These are phyloP conservation scores for Spathaspora boniae DNA, from an alignment of 805 yeast species.

Conservation along the genomic window DNA sequence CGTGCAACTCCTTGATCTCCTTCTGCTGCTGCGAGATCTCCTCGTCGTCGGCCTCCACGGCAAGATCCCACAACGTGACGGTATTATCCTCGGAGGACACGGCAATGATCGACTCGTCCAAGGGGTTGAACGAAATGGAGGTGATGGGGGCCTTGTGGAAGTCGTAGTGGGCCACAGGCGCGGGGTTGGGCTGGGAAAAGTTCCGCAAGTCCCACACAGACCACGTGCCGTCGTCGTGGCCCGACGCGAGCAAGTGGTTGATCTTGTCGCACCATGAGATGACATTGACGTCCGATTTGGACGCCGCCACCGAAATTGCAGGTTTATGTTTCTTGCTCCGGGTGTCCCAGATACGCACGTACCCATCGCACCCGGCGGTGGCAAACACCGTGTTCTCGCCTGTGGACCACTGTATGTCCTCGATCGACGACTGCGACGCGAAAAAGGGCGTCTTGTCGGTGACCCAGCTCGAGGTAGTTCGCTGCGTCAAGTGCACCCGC, in stretches of 20 bases:
- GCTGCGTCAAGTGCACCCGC: slow-evolving; percentile 69
- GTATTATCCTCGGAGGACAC: slow-evolving; percentile 96
- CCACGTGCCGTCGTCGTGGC: slow-evolving; percentile 97
- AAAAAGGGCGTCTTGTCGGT: slow-evolving; percentile 82
- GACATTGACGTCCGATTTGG: slow-evolving; percentile 84
- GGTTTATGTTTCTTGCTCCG: slow-evolving; percentile 90
- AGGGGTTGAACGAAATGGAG: slow-evolving; percentile 89
- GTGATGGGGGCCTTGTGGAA: slow-evolving; percentile 95
- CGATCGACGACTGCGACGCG: slow-evolving; percentile 73
- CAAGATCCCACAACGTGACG: slow-evolving; percentile 95
- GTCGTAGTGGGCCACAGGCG: slow-evolving; percentile 91
- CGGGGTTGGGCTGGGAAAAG: slow-evolving; percentile 55
- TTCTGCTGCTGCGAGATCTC: slow-evolving; percentile 84
- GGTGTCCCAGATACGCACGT: slow-evolving; percentile 93
- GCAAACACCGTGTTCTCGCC: slow-evolving; percentile 93
- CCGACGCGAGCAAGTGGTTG: slow-evolving; percentile 84
- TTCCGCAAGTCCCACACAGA: slow-evolving; percentile 95
- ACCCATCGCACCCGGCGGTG: slow-evolving; percentile 90
- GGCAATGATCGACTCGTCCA: slow-evolving; percentile 92
- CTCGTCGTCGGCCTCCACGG: slow-evolving; percentile 98
- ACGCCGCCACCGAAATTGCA: slow-evolving; percentile 78
- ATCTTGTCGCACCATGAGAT: slow-evolving; percentile 92
- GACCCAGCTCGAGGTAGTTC: slow-evolving; percentile 76
- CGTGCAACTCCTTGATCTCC: slow-evolving; percentile 75
- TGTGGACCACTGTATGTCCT: slow-evolving; percentile 95